Conservation (phyloP, 2,329 filamentous ascomycete species). For the Monosporascus sp. region DNA sequence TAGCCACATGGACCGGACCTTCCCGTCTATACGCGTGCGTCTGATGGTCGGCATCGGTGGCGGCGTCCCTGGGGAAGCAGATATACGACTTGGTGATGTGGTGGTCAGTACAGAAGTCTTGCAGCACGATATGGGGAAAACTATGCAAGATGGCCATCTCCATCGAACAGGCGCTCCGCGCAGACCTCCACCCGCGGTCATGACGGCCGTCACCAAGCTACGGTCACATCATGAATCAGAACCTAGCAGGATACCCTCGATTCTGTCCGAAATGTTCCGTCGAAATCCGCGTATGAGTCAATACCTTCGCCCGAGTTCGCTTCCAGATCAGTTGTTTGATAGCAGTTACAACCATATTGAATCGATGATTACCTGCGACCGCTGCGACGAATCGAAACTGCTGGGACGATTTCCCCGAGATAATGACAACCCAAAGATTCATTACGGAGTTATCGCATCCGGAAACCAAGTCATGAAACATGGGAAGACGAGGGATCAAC, state of each 20-base stretch:
- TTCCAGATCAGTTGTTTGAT: neutral
- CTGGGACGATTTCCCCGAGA: neutral
- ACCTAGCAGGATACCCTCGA: neutral
- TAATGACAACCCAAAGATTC: neutral
- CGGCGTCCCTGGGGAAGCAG: conserved; percentile 12
- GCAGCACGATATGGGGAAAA: conserved; percentile 11
- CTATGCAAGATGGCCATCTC: neutral
- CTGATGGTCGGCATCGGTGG: conserved; percentile 25
- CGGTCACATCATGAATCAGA: neutral
- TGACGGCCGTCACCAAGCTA: neutral
- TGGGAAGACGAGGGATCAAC: neutral
- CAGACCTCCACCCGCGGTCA: neutral
- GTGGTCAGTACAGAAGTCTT: conserved; percentile 13
- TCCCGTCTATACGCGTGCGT: conserved; percentile 10
- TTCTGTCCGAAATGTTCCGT: neutral
- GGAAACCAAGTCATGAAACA: neutral
- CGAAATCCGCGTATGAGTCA: neutral
- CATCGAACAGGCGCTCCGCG: neutral
- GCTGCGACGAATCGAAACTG: neutral
- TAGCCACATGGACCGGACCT: conserved; percentile 10
- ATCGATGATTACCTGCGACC: neutral
- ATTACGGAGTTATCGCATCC: neutral
- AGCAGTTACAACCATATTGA: neutral
- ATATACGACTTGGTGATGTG: conserved; percentile 23
- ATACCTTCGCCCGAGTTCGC: neutral